Evolutionary conservation across 345 rosid genomes (phyloP).

Genomic region (Eucalyptus pauciflora): DNA sequence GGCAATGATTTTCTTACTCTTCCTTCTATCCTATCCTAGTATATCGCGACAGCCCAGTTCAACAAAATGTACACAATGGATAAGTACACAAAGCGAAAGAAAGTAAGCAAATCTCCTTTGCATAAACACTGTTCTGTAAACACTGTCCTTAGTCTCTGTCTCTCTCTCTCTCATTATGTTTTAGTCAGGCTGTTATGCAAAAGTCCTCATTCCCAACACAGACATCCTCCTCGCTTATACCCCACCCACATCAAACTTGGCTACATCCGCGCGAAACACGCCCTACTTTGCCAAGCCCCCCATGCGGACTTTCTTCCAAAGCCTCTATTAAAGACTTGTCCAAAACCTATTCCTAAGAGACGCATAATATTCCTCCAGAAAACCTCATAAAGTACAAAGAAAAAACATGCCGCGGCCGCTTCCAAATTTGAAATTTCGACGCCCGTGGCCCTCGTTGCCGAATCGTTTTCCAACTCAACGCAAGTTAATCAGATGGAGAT

Average conservation of each 20-base stretch:
- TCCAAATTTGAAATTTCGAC: neutral
- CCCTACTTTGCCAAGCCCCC: neutral
- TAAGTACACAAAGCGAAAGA: neutral
- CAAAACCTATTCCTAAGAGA: neutral
- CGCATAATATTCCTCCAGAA: neutral
- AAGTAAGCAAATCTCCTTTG: neutral
- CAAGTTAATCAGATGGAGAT: neutral
- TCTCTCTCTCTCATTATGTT: neutral
- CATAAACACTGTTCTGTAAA: neutral
- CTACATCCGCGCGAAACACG: neutral
- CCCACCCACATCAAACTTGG: neutral
- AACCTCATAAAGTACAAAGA: neutral
- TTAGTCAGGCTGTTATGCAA: neutral
- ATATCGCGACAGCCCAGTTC: neutral
- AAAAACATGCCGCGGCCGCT: neutral
- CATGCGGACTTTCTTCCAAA: neutral
- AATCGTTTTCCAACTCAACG: neutral
- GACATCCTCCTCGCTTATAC: neutral
- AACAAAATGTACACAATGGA: neutral
- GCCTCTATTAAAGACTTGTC: too few relatives aligned
- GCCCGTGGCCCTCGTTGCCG: neutral
- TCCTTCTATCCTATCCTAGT: neutral
- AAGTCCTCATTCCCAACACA: neutral
- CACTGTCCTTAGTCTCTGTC: neutral
- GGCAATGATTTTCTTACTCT: neutral